Conservation (phyloP, 352 stramenopile species). For the Phytophthora brassicae region DNA sequence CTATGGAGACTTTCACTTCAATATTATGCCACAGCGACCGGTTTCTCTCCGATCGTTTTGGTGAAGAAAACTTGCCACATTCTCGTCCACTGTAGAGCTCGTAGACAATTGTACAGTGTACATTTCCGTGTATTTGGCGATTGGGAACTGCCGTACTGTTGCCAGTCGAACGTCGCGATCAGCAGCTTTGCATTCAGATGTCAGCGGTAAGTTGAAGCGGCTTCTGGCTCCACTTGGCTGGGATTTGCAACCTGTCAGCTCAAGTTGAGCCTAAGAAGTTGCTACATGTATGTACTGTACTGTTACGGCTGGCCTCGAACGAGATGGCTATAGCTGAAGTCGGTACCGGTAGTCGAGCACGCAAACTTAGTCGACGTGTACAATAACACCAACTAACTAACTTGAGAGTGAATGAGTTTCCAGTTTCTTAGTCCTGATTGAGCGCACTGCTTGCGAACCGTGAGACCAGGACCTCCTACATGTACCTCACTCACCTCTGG, state of each 20-base stretch:
- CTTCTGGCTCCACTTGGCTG: constrained; percentile 14
- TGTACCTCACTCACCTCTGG: not conserved
- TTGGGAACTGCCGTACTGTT: too few relatives aligned
- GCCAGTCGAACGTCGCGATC: too few relatives aligned
- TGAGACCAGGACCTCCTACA: not conserved
- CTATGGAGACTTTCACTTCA: constrained; percentile 8
- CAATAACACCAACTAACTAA: too few relatives aligned
- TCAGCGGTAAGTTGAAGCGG: constrained; percentile 10
- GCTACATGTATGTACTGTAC: too few relatives aligned
- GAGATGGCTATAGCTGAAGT: constrained; percentile 31
- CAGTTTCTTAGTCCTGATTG: too few relatives aligned
- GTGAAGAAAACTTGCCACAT: constrained; percentile 14
- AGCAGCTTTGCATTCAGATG: not conserved
- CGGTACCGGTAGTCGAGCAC: constrained; percentile 15
- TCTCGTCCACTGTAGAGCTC: constrained; percentile 7
- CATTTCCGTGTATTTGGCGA: not conserved
- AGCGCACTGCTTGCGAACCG: constrained; percentile 6
- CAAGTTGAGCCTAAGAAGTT: constrained; percentile 16
- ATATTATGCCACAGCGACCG: constrained; percentile 17
- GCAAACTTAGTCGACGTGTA: too few relatives aligned
- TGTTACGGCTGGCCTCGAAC: constrained; percentile 9
- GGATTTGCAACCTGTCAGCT: constrained; percentile 1
- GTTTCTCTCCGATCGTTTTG: constrained; percentile 29
- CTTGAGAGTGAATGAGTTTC: too few relatives aligned
- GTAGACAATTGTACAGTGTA: too few relatives aligned